phyloP scores from a whole-genome alignment of 805 yeast genomes.

The Saturnispora besseyi region DNA sequence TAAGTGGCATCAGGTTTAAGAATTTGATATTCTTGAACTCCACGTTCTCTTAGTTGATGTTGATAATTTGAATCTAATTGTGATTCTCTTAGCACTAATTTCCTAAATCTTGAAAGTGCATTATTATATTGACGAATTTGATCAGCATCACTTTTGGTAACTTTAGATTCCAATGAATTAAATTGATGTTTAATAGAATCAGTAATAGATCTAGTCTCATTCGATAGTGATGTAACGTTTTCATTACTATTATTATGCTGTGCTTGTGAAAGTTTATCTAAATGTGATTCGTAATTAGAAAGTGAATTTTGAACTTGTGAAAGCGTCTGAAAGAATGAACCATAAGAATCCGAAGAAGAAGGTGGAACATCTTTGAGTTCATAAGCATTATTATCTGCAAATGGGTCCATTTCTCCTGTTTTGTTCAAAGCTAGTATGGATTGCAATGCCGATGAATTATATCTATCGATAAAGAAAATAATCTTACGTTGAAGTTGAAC shows the following conservation, averaged over 20 bases:
- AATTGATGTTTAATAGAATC: slow-evolving; percentile 51
- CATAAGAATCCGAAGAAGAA: background rate
- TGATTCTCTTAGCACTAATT: slow-evolving; percentile 73
- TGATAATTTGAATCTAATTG: slow-evolving; percentile 71
- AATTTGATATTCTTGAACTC: slow-evolving; percentile 79
- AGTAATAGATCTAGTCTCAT: slow-evolving; percentile 8
- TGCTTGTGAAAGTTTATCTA: slow-evolving; percentile 3
- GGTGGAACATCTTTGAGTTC: background rate
- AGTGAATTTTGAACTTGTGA: slow-evolving; percentile 2
- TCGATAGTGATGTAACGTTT: background rate
- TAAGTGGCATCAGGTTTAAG: slow-evolving; percentile 72
- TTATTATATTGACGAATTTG: slow-evolving; percentile 82
- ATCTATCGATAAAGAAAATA: too few relatives aligned
- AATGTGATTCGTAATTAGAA: slow-evolving; percentile 5
- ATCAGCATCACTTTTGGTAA: slow-evolving; percentile 53
- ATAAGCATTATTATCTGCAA: slow-evolving; percentile 5
- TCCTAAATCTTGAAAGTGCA: slow-evolving; percentile 60
- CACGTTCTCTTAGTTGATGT: slow-evolving; percentile 41
- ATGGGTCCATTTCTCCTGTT: slow-evolving; percentile 4
- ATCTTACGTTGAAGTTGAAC: too few relatives aligned
- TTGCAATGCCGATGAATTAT: background rate
- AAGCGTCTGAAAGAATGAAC: slow-evolving; percentile 1
- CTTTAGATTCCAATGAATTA: slow-evolving; percentile 58
- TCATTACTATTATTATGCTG: slow-evolving; percentile 2
- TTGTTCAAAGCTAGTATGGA: too few relatives aligned